Evolutionary conservation across 352 stramenopile genomes (phyloP), one percentile per base, ranked within the genome.

Genomic region (Globisporangium splendens): DNA sequence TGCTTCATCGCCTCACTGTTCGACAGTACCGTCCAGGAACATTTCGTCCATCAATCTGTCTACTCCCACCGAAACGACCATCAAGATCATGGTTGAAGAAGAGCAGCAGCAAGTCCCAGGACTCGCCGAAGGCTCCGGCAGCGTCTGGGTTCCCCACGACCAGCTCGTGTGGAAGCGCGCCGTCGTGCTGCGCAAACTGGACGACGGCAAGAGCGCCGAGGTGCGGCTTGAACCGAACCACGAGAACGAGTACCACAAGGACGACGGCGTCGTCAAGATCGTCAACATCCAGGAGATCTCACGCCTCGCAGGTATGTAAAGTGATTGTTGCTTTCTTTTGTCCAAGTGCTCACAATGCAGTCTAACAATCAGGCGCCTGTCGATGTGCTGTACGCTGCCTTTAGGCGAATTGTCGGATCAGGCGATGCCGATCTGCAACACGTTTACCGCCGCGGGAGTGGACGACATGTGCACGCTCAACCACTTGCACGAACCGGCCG

Each of bases 401-500:
- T n/a, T n/a, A 75, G 68, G 83, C 8, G 84, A 93, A 47, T 79
- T 91, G 8, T 89, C 84, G 22, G 72, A 86, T 24, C 68, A 82
- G 15, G 82, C 84, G 18, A 91, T 91, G 31, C 83, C 83, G 15
- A 62, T 87, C 17, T 81, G 91, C 53, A 93, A 93, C 61, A 62
- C 74, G 17, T 93, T 31, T 31, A 59, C 69, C n/a, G 54, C 71
- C 38, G 48, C 51, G 0, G 51, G 46, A 39, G 10, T 22, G 47
- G 31, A 90, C 49, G 86, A 93, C 66, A 89, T 95, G 83, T 88
- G 83, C 58, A 71, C 79, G 55, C 70, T 95, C 41, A 89, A 86
- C 63, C 82, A 96, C 70, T 63, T 97, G 14, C 89, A 97, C 59
- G 88, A 96, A 67, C 79, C 89, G n/a, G 84, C 86, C 33, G 93